Evolutionary conservation across 345 rosid genomes (phyloP).

Genomic region (Rubroshorea leprosula): DNA sequence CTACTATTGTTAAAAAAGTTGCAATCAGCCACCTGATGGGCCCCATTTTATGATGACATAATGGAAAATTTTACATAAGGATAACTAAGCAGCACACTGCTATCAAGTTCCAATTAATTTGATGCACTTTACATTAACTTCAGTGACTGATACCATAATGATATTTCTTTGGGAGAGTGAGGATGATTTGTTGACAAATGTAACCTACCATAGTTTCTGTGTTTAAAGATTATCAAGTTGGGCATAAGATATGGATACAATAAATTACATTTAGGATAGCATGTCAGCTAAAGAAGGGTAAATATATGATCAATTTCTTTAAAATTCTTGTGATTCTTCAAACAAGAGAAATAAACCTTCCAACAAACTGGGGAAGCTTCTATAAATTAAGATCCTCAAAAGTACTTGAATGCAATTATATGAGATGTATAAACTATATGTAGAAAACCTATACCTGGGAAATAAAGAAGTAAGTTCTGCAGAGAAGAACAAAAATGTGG

Average conservation of each 20-base stretch:
- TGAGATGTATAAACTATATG: slow-evolving; percentile 12
- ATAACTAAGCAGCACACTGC: too few species aligned
- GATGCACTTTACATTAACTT: too few species aligned
- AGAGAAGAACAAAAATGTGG: slow-evolving; percentile 38
- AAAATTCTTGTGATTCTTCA: not conserved
- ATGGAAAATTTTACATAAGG: not conserved
- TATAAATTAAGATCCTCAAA: too few species aligned
- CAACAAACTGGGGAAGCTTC: too few species aligned
- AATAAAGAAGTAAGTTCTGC: slow-evolving; percentile 56
- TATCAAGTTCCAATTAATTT: too few species aligned
- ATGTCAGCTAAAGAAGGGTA: not conserved
- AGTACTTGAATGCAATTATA: not conserved
- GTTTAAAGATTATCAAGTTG: not conserved
- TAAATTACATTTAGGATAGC: not conserved
- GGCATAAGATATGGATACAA: not conserved
- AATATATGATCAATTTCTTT: too few species aligned
- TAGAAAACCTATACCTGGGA: slow-evolving; percentile 48
- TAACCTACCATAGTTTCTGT: not conserved
- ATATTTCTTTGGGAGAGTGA: not conserved
- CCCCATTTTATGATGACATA: not conserved
- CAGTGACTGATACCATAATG: not conserved
- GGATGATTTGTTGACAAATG: not conserved
- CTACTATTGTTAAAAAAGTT: too few species aligned
- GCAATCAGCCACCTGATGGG: not conserved
- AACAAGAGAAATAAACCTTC: too few species aligned